phyloP scores from a whole-genome alignment of 805 yeast species.

The Teunomyces aglyptinius region DNA sequence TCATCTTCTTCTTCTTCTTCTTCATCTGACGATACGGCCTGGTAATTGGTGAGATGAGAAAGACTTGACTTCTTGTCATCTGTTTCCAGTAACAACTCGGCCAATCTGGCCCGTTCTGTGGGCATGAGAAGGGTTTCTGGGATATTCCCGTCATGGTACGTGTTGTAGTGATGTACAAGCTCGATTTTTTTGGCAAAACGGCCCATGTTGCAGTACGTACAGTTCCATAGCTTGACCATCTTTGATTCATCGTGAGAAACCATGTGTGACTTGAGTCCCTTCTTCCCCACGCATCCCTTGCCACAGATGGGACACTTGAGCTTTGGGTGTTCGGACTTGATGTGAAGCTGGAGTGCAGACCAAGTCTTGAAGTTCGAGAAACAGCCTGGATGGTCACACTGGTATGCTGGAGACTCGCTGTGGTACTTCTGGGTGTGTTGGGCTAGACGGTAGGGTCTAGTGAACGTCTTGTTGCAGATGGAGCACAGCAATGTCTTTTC shows the following conservation, averaged over 20 bases:
- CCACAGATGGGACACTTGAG: constrained; percentile 63
- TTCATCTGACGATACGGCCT: constrained; percentile 7
- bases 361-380: constrained; percentile 60
- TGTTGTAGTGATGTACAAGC: constrained; percentile 53
- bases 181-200: constrained; percentile 57
- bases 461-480: constrained; percentile 62
- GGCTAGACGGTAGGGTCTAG: constrained; percentile 61
- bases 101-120: constrained; percentile 20
- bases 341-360: constrained; percentile 71
- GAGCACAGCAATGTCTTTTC: constrained; percentile 52
- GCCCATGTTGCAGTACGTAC: constrained; percentile 49
- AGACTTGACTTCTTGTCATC: constrained; percentile 9
- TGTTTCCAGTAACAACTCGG: constrained; percentile 17
- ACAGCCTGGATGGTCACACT: constrained; percentile 65
- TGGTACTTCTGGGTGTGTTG: constrained; percentile 70
- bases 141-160: constrained; percentile 43
- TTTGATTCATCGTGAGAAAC: constrained; percentile 54
- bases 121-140: constrained; percentile 32
- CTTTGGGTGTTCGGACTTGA: constrained; percentile 71
- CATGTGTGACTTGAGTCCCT: constrained; percentile 74
- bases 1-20: constrained; percentile 10
- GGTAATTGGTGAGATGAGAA: constrained; percentile 5
- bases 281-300: constrained; percentile 68
- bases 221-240: constrained; percentile 63
- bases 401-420: constrained; percentile 51